These are phyloP conservation scores for Penicillium parvum DNA, from an alignment of 495 filamentous ascomycete genomes.

Conservation along the genomic window DNA sequence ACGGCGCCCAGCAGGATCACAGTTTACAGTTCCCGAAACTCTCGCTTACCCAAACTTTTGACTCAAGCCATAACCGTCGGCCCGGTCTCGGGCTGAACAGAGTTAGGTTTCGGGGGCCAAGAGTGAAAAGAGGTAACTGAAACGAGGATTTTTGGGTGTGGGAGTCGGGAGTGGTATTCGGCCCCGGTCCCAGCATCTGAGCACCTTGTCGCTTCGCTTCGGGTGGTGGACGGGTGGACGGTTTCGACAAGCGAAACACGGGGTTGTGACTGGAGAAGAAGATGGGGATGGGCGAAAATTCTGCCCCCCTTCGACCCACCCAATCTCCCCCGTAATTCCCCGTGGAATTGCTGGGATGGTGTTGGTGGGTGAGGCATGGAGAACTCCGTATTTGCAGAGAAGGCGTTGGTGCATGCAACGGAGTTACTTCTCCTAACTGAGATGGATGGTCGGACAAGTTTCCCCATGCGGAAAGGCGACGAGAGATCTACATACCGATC, in stretches of 20 bases:
- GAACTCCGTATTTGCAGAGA: neutral
- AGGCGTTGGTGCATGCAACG: too few species aligned
- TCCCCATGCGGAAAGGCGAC: too few species aligned
- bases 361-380: slow-evolving; percentile 4
- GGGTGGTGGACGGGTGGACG: neutral
- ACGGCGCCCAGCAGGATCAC: too few species aligned
- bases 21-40: too few species aligned
- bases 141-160: slow-evolving; percentile 9
- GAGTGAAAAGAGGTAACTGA: slow-evolving; percentile 10
- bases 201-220: too few species aligned
- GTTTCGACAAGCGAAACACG: slow-evolving; percentile 1
- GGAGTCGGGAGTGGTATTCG: slow-evolving; percentile 2
- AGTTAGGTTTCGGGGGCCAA: slow-evolving; percentile 3
- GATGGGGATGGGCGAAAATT: slow-evolving; percentile 7
- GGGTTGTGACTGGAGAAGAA: neutral
- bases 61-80: too few species aligned
- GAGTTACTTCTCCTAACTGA: too few species aligned
- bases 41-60: too few species aligned
- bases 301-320: slow-evolving; percentile 13
- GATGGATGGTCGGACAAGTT: too few species aligned
- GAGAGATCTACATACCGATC: too few species aligned
- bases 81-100: too few species aligned
- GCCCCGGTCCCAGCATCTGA: neutral
- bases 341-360: slow-evolving; percentile 14
- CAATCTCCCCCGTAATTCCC: slow-evolving; percentile 16